Evolutionary conservation across 306 rosid species (phyloP).

Genomic region (Pyrus pyrifolia): DNA sequence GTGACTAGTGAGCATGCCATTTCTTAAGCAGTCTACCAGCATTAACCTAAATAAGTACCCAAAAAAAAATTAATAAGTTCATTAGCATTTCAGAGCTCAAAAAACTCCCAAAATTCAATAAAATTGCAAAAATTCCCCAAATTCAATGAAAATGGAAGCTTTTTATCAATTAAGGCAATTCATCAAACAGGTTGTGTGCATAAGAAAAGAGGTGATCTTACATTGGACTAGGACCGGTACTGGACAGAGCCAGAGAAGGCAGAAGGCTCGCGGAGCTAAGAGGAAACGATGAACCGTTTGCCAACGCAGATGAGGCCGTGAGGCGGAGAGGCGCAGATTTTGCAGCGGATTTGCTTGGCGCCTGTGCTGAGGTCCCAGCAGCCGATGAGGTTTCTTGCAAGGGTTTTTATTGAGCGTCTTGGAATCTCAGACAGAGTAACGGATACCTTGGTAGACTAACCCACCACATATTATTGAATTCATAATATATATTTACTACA

Average conservation of each 20-base stretch:
- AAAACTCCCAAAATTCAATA: constrained; percentile 7
- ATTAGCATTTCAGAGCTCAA: not conserved
- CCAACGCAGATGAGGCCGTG: constrained; percentile 74
- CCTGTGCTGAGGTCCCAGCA: constrained; percentile 78
- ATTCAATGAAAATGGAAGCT: not conserved
- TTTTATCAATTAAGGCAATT: not conserved
- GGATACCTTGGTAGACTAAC: not conserved
- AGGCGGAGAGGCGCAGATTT: constrained; percentile 53
- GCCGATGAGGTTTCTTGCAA: constrained; percentile 22
- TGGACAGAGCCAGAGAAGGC: constrained; percentile 42
- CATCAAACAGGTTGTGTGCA: not conserved
- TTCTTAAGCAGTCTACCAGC: constrained; percentile 68
- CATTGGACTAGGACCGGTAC: constrained; percentile 75
- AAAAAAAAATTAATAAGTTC: too few relatives aligned
- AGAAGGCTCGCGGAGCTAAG: constrained; percentile 45
- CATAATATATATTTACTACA: too few relatives aligned
- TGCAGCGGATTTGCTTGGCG: constrained; percentile 60
- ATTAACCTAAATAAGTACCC: constrained; percentile 38
- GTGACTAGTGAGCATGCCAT: constrained; percentile 68
- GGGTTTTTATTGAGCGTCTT: not conserved
- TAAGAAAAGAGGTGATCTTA: not conserved
- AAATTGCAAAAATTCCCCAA: not conserved
- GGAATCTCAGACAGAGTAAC: not conserved
- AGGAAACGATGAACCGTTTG: constrained; percentile 56
- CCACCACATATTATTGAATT: too few relatives aligned